These are phyloP conservation scores for Penicillium flavigenum DNA, from an alignment of 495 filamentous ascomycete species.

Conservation along the genomic window DNA sequence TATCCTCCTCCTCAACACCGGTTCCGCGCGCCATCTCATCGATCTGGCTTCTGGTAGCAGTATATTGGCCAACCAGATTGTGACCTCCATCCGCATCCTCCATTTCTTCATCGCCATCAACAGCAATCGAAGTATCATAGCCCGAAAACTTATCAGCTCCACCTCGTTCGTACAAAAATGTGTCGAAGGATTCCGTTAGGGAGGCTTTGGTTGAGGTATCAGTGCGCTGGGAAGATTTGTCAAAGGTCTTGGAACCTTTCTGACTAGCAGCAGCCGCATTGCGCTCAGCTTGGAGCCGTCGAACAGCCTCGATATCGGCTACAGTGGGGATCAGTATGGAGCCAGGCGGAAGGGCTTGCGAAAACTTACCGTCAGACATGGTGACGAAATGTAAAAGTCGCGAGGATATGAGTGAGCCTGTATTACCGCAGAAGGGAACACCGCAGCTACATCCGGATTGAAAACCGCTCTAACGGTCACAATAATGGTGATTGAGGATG, in stretches of 20 bases:
- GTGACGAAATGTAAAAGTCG: conserved; percentile 26
- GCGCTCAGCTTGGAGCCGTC: conserved; percentile 85
- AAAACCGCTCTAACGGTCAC: conserved; percentile 34
- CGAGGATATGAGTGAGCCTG: conserved; percentile 28
- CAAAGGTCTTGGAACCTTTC: conserved; percentile 86
- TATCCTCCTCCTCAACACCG: conserved; percentile 89
- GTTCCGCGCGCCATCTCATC: conserved; percentile 88
- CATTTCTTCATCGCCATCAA: conserved; percentile 79
- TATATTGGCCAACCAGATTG: conserved; percentile 93
- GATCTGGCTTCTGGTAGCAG: conserved; percentile 84
- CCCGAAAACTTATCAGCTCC: conserved; percentile 81
- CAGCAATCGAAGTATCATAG: conserved; percentile 86
- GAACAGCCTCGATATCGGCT: conserved; percentile 82
- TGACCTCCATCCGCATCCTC: conserved; percentile 71
- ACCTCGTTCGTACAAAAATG: conserved; percentile 82
- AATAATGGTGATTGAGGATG: conserved; percentile 26
- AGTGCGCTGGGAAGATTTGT: conserved; percentile 82
- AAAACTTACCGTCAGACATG: conserved; percentile 61
- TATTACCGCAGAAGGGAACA: conserved; percentile 33
- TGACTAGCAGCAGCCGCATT: conserved; percentile 79
- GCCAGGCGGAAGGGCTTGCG: conserved; percentile 17
- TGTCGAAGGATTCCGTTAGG: conserved; percentile 93
- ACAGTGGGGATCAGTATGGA: conserved; percentile 27
- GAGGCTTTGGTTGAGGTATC: conserved; percentile 92
- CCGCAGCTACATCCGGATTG: conserved; percentile 46